Evolutionary conservation across 805 yeast species (phyloP), one percentile per base, ranked within the genome.

Genomic region (Suhomyces pyralidae): DNA sequence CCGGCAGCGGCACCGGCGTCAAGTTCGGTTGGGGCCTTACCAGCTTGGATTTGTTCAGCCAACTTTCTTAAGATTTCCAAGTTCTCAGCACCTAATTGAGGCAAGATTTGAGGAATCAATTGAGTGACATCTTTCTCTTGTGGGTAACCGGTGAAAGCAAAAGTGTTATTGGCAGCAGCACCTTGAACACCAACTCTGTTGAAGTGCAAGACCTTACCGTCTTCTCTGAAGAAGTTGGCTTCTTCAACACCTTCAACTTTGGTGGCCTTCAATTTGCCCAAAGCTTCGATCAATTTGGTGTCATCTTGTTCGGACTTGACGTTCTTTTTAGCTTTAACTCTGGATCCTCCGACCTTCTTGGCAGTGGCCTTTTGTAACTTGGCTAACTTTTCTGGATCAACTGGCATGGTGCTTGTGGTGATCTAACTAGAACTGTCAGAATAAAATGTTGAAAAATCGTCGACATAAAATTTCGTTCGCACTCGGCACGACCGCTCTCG

Each of bases 211-310:
- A 94, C 97, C 71, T 86, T 87, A 70, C 97, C 97, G 74, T 93
- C 97, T 60, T 90, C 97, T 76, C 82, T 88, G 88, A 94, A 92
- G 82, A 93, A 89, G 84, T 92, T 93, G 68, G 97, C 98, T 81
- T 93, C 97, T 73, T 90, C 96, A 67, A 93, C 86, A 67, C 88
- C 90, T 62, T 88, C 91, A 64, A 93, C 78, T 66, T 90, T 87
- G 76, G 87, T 89, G 61, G 92, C 96, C 76, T 88, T 86, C 73
- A 93, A 81, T 80, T 92, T 91, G 74, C 85, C 86, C 77, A 93
- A 81, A 68, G 93, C 84, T 64, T 85, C 88, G 78, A 90, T 91
- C 73, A 93, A 82, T 78, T 92, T 91, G 74, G 90, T 81, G 79
- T 92, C 97, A 69, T 91, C 96, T 66, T 85, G 90, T 76, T 88